phyloP scores from a whole-genome alignment of 2,329 filamentous ascomycete genomes.

The Fusarium algeriense region DNA sequence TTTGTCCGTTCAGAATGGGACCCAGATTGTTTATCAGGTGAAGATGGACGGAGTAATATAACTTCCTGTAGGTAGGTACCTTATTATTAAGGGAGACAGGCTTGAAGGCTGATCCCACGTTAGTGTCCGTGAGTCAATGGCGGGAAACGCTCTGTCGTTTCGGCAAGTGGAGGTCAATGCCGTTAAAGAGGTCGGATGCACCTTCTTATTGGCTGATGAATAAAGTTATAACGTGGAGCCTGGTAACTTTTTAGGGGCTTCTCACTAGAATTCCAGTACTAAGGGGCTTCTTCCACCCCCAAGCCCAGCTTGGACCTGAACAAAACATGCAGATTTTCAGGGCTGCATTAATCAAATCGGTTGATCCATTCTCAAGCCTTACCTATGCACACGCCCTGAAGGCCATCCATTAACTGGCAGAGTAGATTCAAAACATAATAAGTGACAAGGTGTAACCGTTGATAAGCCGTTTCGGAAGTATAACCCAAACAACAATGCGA shows the following conservation, averaged over 20 bases:
- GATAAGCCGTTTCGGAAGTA: background rate
- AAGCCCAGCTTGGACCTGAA: background rate
- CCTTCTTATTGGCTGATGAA: conserved; percentile 21
- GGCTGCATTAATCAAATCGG: conserved; percentile 15
- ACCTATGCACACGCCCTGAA: conserved; percentile 9
- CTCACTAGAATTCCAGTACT: conserved; percentile 20
- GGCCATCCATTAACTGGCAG: background rate
- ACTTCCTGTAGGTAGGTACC: background rate
- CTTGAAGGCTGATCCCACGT: background rate
- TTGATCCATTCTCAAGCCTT: conserved; percentile 11
- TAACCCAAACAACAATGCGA: background rate
- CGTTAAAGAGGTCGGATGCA: background rate
- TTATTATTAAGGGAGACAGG: conserved; percentile 24
- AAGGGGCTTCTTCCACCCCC: background rate
- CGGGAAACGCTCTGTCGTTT: conserved; percentile 14
- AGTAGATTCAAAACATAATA: background rate
- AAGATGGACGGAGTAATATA: background rate
- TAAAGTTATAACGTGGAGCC: conserved; percentile 7
- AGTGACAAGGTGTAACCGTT: background rate
- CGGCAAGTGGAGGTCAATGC: conserved; percentile 32
- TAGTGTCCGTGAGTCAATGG: conserved; percentile 6
- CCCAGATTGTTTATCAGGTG: background rate
- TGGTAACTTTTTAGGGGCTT: conserved; percentile 17
- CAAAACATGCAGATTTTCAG: conserved; percentile 13
- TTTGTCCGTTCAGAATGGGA: conserved; percentile 12